Base-by-base conservation (phyloP, 306 rosid genomes). In the Neltuma alba region DNA sequence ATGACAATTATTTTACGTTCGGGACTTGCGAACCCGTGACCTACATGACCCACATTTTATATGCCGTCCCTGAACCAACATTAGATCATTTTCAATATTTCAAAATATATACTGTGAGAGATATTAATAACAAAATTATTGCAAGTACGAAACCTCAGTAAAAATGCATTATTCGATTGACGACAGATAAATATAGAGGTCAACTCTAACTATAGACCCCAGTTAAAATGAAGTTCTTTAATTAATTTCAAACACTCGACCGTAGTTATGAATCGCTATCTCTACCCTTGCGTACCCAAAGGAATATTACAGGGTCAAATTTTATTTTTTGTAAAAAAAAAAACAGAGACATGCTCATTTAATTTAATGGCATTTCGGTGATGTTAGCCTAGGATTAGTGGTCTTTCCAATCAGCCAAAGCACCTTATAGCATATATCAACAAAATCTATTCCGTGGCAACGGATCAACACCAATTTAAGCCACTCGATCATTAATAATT, bases 351-450 rank as follows among this genome's bases (percentile, higher is more conserved):
- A 67, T 23, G 73, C 36, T 41, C 41, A 23, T 21, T 21, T 57
- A 57, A 23, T 21, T 21, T 57, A 57, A 57, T 57, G 7, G 13
- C 9, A 5, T 1, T 14, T 69, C 55, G 8, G 30, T 42, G 74
- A 42, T 12, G 36, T 11, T 60, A 70, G 48, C 60, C 55, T 20
- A 62, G 63, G 44, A 70, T 62, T 82, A 76, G 48, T 61, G 61
- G 42, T 70, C 78, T 70, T 47, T 38, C 61, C 50, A 21, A 70
- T 76, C 13, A 47, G 67, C 68, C 74, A 82, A 76, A 60, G 72
- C 48, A 70, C 63, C 30, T 66, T 38, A 28, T 27, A 6, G 71
- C 36, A 45, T 23, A 18, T 21, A 25, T 75, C 71, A 54, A 54
- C 69, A 69, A 81, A 57, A 75, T 41, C 33, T 20, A 50, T 72